A percentile compares a stretch with the other conserved stretches of the same genome.
These are phyloP conservation scores for Zygotorulaspora danielsina DNA, from an alignment of 805 yeast genomes.

Conservation along the genomic window DNA sequence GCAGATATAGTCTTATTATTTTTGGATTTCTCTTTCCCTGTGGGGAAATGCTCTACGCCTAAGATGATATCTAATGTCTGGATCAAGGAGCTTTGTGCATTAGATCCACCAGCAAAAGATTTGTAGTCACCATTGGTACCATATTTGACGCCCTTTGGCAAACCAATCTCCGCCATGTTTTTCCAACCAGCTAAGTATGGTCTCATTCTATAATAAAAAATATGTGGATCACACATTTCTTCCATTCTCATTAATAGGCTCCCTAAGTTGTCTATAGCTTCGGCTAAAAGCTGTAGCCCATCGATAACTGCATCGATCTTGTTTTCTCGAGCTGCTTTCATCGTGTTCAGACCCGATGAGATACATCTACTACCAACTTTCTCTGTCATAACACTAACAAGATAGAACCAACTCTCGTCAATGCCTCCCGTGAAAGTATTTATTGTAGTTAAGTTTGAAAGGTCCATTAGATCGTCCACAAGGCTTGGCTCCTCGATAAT, in stretches of 20 bases:
- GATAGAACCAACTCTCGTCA: conserved; percentile 92
- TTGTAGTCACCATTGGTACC: conserved; percentile 59
- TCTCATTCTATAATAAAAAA: conserved; percentile 78
- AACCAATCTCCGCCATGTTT: conserved; percentile 82
- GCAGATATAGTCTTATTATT: conserved; percentile 26
- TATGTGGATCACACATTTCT: conserved; percentile 92
- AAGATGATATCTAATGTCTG: conserved; percentile 79
- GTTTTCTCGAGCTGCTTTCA: conserved; percentile 49
- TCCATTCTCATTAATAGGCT: conserved; percentile 75
- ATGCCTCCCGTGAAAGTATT: conserved; percentile 84
- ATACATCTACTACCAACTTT: conserved; percentile 72
- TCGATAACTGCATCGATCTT: conserved; percentile 41
- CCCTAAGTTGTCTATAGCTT: conserved; percentile 68
- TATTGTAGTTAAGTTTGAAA: conserved; percentile 70
- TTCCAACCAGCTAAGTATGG: conserved; percentile 94
- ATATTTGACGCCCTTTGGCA: conserved; percentile 72
- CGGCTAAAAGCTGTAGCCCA: conserved; percentile 63
- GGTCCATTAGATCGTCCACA: conserved; percentile 41
- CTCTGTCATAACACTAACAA: conserved; percentile 85
- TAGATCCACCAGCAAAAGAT: conserved; percentile 80
- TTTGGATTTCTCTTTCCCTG: conserved; percentile 51
- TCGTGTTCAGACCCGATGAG: conserved; percentile 61
- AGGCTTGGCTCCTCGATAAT: conserved; percentile 40
- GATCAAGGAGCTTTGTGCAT: conserved; percentile 87
- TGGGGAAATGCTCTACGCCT: conserved; percentile 71